Base-by-base conservation (phyloP, 1,284 basidiomycete species). In the Rhizoctonia solani region DNA sequence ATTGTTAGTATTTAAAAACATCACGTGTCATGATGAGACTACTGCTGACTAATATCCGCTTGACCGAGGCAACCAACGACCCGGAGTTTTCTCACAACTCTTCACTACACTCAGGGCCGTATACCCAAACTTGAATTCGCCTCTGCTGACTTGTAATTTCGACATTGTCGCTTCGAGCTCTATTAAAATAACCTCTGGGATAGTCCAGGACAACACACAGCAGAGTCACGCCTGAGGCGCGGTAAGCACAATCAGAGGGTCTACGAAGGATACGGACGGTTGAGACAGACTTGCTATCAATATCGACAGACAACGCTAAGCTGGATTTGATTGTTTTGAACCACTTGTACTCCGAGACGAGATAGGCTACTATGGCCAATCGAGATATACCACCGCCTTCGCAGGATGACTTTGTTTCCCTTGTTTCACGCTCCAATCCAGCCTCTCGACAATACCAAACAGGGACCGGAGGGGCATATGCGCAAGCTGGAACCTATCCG, bases 361-460 rank as follows among this genome's bases (percentile, higher is more conserved):
- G n/a, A 5, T 34, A 21, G 19, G 9, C 19, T 42, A 29, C 59
- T 13, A 65, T 65, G 59, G 47, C 59, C 9, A 32, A 65, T 8
- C 59, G 59, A 4, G 59, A 65, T 16, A 65, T 65, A 9, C 59
- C 59, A 14, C 49, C 59, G 30, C 59, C 59, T 2, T 19, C 59
- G 14, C 59, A 47, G 53, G 70, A 71, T 56, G 70, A 69, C 66
- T 71, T 71, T 49, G 70, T 69, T 30, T 66, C 66, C 3, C 69
- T 71, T 29, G 70, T 71, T 46, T 71, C 70, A 30, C 67, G 69
- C 52, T 66, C 68, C 14, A 71, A 71, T 23, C 70, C 70, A 27
- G 69, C 69, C 11, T 29, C 53, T 6, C 58, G 55, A 11, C 54
- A 58, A 34, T 59, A 63, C 47, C 58, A 56, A 23, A 13, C 66